These are phyloP conservation scores for Aspergillus incahuasiensis DNA, from an alignment of 495 filamentous ascomycete species.

Conservation along the genomic window DNA sequence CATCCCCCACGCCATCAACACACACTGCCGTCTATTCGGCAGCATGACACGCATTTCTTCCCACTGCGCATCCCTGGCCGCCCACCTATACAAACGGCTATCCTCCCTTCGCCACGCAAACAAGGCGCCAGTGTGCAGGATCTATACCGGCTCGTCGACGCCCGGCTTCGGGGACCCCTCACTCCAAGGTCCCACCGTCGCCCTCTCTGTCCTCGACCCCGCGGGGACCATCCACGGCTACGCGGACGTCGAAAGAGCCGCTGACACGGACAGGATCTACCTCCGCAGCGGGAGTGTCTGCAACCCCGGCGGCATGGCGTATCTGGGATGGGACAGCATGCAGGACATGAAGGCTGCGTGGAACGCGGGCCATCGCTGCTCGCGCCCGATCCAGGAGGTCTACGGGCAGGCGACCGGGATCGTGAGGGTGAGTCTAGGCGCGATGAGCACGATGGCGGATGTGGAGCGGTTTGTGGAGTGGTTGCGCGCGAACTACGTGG, in stretches of 20 bases:
- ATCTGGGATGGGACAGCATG: slow-evolving; percentile 38
- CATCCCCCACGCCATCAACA: slow-evolving; percentile 62
- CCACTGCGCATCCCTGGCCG: slow-evolving; percentile 56
- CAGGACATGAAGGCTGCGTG: slow-evolving; percentile 60
- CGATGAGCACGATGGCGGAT: slow-evolving; percentile 63
- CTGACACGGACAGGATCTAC: slow-evolving; percentile 58
- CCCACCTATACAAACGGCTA: slow-evolving; percentile 48
- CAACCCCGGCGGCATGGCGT: slow-evolving; percentile 53
- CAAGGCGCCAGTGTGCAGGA: slow-evolving; percentile 48
- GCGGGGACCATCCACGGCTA: slow-evolving; percentile 55
- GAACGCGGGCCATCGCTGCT: slow-evolving; percentile 62
- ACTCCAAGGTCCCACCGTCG: slow-evolving; percentile 65
- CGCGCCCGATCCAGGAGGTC: slow-evolving; percentile 46
- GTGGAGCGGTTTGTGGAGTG: slow-evolving; percentile 56
- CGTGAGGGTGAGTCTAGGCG: slow-evolving; percentile 63
- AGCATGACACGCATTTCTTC: slow-evolving; percentile 57
- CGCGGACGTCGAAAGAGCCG: slow-evolving; percentile 56
- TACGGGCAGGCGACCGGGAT: slow-evolving; percentile 58
- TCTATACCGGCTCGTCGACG: slow-evolving; percentile 51
- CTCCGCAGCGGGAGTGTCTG: slow-evolving; percentile 66
- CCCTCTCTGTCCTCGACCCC: slow-evolving; percentile 58
- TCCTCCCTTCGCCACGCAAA: slow-evolving; percentile 54
- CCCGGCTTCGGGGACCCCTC: slow-evolving; percentile 49
- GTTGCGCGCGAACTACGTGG: slow-evolving; percentile 46
- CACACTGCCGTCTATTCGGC: slow-evolving; percentile 57